These are phyloP conservation scores for Backusella australiensis DNA, from an alignment of 192 early-diverging fungal genomes.

Conservation along the genomic window DNA sequence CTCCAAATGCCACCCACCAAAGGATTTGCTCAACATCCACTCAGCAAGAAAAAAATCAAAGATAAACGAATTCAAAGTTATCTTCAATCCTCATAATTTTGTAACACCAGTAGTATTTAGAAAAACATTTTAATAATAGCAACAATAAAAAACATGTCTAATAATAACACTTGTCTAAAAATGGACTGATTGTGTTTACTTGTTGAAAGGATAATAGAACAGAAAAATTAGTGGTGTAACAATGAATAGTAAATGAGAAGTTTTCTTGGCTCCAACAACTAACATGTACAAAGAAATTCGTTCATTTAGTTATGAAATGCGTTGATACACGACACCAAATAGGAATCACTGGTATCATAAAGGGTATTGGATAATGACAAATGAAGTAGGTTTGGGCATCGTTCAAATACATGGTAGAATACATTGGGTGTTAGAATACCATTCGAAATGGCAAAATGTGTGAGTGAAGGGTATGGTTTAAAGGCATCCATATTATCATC, in stretches of 20 bases:
- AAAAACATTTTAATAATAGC: slow-evolving; percentile 3
- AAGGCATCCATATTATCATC: not conserved
- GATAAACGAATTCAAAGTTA: slow-evolving; percentile 14
- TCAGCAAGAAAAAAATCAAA: slow-evolving; percentile 5
- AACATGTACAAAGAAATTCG: not conserved
- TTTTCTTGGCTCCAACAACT: not conserved
- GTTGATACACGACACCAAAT: not conserved
- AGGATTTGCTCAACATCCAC: not conserved
- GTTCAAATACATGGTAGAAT: slow-evolving; percentile 1
- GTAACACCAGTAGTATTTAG: not conserved
- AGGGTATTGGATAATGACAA: not conserved
- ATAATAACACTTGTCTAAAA: slow-evolving; percentile 11
- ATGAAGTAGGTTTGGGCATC: not conserved
- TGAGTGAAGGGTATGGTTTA: not conserved
- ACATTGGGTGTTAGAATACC: not conserved
- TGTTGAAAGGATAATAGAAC: too few relatives aligned
- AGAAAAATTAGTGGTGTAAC: not conserved
- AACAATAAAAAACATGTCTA: slow-evolving; percentile 3
- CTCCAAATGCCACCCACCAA: not conserved
- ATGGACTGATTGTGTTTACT: not conserved
- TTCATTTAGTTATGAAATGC: not conserved
- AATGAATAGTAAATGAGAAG: too few relatives aligned
- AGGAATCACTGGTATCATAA: not conserved
- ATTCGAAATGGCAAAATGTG: not conserved
- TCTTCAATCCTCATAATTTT: not conserved